Percentiles rank a stretch among this genome's conserved stretches.
Evolutionary conservation across 352 stramenopile species (phyloP).

Genomic region (Pythium dissimile): DNA sequence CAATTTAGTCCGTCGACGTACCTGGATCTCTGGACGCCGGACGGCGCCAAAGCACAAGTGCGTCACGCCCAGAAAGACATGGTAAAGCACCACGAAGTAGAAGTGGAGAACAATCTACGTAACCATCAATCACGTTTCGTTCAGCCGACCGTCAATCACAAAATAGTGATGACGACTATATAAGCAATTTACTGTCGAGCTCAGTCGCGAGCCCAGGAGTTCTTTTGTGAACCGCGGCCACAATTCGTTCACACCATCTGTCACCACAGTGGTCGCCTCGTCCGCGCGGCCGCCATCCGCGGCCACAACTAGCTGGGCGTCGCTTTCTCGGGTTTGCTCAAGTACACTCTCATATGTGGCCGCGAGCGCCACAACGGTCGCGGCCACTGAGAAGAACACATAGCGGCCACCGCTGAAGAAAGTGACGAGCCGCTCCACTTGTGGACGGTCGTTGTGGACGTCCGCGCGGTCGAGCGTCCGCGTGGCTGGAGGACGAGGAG

Average conservation of each 20-base stretch:
- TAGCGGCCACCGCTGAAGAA: slow-evolving; percentile 57
- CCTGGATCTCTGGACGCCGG: slow-evolving; percentile 51
- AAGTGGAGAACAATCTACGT: slow-evolving; percentile 67
- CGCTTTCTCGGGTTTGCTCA: too few relatives aligned
- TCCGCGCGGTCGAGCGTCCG: too few relatives aligned
- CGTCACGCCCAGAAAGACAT: slow-evolving; percentile 53
- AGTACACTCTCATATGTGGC: slow-evolving; percentile 40
- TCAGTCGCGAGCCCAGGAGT: slow-evolving; percentile 53
- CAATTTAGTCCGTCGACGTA: too few relatives aligned
- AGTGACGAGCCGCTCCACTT: slow-evolving; percentile 31
- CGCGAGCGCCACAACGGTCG: slow-evolving; percentile 49
- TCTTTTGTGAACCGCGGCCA: slow-evolving; percentile 30
- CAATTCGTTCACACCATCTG: too few relatives aligned
- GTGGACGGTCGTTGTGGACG: too few relatives aligned
- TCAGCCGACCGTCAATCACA: not conserved
- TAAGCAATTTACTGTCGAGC: slow-evolving; percentile 35
- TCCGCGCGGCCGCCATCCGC: not conserved
- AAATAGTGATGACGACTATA: not conserved
- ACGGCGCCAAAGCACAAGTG: slow-evolving; percentile 42
- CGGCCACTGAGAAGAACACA: slow-evolving; percentile 55
- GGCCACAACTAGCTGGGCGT: too few relatives aligned
- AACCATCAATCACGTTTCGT: not conserved
- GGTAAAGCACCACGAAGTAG: slow-evolving; percentile 65
- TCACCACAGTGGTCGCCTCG: not conserved
- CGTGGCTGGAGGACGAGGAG: too few relatives aligned